Evolutionary conservation across 495 filamentous ascomycete species (phyloP).

Genomic region (Penicillium lagena): DNA sequence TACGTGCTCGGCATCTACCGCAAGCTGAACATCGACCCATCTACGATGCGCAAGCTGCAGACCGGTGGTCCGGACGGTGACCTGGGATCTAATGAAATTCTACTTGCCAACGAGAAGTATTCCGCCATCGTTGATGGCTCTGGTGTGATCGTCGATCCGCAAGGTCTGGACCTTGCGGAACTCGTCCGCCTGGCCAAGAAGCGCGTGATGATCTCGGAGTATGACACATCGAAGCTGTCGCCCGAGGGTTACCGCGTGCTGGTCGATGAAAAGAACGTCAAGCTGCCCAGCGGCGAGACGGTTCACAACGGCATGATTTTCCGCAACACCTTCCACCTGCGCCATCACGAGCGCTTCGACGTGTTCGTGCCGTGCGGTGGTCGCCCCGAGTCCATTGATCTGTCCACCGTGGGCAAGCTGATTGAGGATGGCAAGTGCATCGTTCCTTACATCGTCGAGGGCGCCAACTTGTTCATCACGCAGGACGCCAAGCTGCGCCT

Average conservation of each 20-base stretch:
- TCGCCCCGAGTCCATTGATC: conserved; percentile 92
- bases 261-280: conserved; percentile 82
- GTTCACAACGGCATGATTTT: conserved; percentile 89
- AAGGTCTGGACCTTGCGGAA: conserved; percentile 80
- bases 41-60: conserved; percentile 83
- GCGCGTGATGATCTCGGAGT: conserved; percentile 84
- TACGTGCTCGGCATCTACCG: conserved; percentile 96
- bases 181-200: conserved; percentile 77
- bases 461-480: conserved; percentile 97
- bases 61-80: conserved; percentile 97
- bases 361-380: conserved; percentile 95
- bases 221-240: conserved; percentile 80
- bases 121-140: conserved; percentile 88
- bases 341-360: conserved; percentile 68
- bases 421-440: conserved; percentile 75
- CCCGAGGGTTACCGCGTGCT: conserved; percentile 85
- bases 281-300: conserved; percentile 76
- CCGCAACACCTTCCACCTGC: conserved; percentile 94
- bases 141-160: conserved; percentile 88
- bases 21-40: conserved; percentile 81
- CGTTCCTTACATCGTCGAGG: conserved; percentile 94
- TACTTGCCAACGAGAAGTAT: conserved; percentile 93
- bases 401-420: conserved; percentile 75
- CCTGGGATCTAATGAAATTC: conserved; percentile 94
- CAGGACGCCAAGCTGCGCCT: conserved; percentile 95